Conservation (phyloP, 306 rosid species). For the Urtica urens region DNA sequence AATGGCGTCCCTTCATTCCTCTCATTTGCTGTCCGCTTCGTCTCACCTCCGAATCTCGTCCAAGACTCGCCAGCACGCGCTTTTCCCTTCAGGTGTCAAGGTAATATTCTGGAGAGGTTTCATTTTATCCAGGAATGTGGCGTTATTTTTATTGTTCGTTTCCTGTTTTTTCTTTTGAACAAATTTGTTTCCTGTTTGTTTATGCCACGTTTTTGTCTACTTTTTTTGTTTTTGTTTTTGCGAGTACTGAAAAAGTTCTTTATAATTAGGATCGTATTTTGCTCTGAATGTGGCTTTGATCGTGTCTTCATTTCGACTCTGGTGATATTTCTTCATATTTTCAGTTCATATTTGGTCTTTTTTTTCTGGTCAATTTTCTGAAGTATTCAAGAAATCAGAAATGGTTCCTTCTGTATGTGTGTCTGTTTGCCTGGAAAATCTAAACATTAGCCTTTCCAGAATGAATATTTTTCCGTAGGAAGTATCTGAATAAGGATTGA, state of each 20-base stretch:
- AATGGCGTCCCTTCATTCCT: conserved; percentile 40
- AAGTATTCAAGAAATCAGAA: neutral
- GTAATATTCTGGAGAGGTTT: conserved; percentile 18
- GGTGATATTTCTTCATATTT: no score
- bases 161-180: neutral
- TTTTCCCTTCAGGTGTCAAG: conserved; percentile 24
- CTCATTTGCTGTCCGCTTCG: conserved; percentile 39
- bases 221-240: no score
- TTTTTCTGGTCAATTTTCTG: neutral
- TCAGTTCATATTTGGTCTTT: neutral
- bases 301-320: neutral
- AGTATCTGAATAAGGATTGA: no score
- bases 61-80: conserved; percentile 14
- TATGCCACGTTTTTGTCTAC: no score
- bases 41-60: conserved; percentile 28
- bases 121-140: neutral
- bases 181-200: no score
- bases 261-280: no score
- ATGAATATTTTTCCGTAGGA: no score
- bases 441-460: neutral
- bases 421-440: conserved; percentile 1
- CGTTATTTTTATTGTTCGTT: neutral
- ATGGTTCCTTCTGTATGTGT: neutral
- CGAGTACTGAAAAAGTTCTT: no score
- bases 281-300: no score